phyloP scores from a whole-genome alignment of 176 grass and related monocot species.

The Luzula sylvatica region DNA sequence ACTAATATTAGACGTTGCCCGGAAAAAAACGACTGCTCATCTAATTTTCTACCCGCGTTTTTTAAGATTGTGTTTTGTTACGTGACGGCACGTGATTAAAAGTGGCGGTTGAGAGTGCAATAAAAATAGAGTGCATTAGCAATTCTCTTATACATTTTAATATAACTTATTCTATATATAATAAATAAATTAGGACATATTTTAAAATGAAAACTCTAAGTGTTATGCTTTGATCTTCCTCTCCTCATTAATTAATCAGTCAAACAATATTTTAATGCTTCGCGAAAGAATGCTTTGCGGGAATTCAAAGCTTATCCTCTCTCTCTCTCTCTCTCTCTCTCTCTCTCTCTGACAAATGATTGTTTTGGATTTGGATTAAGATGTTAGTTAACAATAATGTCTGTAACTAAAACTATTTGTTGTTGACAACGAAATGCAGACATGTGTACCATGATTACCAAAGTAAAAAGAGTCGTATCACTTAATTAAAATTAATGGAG shows the following conservation, averaged over 20 bases:
- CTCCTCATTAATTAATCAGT: constrained; percentile 5
- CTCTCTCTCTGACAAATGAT: not conserved
- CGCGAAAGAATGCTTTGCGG: constrained; percentile 1
- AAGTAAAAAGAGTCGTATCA: not conserved
- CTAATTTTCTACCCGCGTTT: too few species aligned
- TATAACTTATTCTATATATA: too few species aligned
- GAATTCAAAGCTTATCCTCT: not conserved
- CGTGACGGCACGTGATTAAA: too few species aligned
- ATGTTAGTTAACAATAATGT: not conserved
- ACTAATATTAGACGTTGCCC: too few species aligned
- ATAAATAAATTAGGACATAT: not conserved
- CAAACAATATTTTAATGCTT: not conserved
- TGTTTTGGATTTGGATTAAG: too few species aligned
- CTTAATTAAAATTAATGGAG: constrained; percentile 3
- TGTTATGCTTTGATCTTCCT: not conserved
- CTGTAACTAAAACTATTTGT: not conserved
- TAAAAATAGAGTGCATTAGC: too few species aligned
- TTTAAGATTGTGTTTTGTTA: too few species aligned
- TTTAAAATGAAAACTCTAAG: not conserved
- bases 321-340: not conserved
- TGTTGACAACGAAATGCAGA: not conserved
- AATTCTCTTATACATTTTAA: too few species aligned
- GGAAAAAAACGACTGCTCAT: too few species aligned
- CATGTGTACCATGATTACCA: not conserved
- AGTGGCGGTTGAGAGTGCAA: too few species aligned